Base-by-base conservation (phyloP, 1,284 basidiomycete genomes). In the Trametes hirsuta region DNA sequence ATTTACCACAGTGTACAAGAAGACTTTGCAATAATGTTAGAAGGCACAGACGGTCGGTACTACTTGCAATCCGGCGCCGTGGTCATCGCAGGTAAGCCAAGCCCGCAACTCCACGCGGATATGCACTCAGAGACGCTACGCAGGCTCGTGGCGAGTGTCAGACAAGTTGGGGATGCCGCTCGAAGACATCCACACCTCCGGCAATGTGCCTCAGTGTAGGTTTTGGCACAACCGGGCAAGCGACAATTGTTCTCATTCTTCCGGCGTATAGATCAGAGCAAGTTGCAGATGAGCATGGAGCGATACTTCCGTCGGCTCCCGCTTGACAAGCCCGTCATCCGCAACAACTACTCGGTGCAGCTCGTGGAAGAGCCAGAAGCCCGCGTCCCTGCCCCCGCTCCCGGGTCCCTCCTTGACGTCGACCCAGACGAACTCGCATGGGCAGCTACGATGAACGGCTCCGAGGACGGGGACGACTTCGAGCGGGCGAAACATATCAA, bases 151-250 rank as follows among this genome's bases (percentile, higher is more conserved):
- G 92, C 79, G 91, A 22, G 79, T 93, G 72, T 70, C 81, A 58
- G 91, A 93, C 74, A 93, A 93, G 74, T 83, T 92, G 57, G 91
- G 90, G 9, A 75, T 86, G 69, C 78, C 85, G 4, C 74, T 93
- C 21, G 86, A 91, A 46, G 84, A 91, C 58, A 91, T 94, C 49
- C 91, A 94, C 70, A 75, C 78, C 47, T 77, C 78, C 51, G 89
- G 90, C 4, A 74, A 85, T 54, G 90, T 92, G 14, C 88, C 88
- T 39, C 84, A 84, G 74, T 92, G 89, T 89, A 71, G 71, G 85
- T 73, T 36, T 54, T 47, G 42, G 18, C 57, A 47, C 50, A 37
- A 22, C 30, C 34, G n/a, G 18, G 22, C n/a, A 48, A n/a, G 25
- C 18, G 18, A n/a, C 47, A 2, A 5, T 12, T 5, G 14, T 35